Base-by-base conservation (phyloP, 345 rosid genomes). In the Lepidium aucheri region DNA sequence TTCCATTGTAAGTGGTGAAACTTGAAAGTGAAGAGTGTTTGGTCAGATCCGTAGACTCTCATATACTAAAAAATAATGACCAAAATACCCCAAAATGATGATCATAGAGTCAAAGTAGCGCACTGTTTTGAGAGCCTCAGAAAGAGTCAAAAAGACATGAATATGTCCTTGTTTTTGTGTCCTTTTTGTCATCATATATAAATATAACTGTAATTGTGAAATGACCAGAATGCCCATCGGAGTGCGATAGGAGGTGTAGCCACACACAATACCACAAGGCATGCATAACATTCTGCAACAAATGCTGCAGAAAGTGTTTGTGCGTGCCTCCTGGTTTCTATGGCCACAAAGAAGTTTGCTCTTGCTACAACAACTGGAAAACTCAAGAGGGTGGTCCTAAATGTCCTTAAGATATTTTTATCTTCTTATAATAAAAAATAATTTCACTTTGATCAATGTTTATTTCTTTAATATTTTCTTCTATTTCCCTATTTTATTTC, bases 341-440 rank as follows among this genome's bases (percentile, higher is more conserved):
- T 32, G 90, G 90, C 7, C 75, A 84, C 65, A 86, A 86, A 62
- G 60, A 62, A 43, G 77, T 83, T 56, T 86, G 93, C 76, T 81
- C 90, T 67, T 86, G 93, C 86, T 86, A 86, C 80, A 84, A 84
- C 80, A 84, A 83, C 82, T 69, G 86, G 83, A 86, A 86, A 78
- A 86, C 86, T 74, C 76, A 82, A 76, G 72, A 86, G 59, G 93
- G 93, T 69, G 79, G 83, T 18, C 86, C 90, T 35, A 84, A 86
- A 68, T 86, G 93, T 90, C 93, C 90, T 78, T 81, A 38, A 80
- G 28, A 9, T 53, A 43, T 16, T 9, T 8, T 0, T 40, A 51
- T 34, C 24, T 15, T 10, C 8, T 10, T 41, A 43, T 44, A 28
- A 54, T 54, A 71, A 13, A 8, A 8, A 11, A 0, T 14, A 39